Percentiles rank a stretch among this genome's conserved stretches.
Conservation (phyloP, 2,329 filamentous ascomycete species). For the Sphaerulina musiva region DNA sequence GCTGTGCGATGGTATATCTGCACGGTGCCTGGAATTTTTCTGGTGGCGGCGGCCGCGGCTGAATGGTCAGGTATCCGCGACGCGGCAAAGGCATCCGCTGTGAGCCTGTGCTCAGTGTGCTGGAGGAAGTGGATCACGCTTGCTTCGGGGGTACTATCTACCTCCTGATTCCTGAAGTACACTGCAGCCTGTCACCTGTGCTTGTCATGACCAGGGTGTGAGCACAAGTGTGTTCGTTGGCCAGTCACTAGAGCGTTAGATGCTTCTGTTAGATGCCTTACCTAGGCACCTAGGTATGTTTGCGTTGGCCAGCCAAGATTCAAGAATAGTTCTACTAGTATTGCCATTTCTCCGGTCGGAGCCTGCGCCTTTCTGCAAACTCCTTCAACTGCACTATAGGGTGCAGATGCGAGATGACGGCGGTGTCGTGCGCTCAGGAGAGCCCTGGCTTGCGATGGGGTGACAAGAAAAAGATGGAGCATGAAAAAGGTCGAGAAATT, state of each 20-base stretch:
- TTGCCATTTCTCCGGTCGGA: not conserved
- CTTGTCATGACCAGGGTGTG: not conserved
- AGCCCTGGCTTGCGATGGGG: conserved; percentile 1
- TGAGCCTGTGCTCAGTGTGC: not conserved
- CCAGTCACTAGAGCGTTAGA: conserved; percentile 6
- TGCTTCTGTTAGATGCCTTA: not conserved
- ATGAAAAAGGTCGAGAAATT: not conserved
- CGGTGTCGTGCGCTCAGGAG: not conserved
- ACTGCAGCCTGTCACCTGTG: too few species aligned
- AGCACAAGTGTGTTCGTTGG: conserved; percentile 1
- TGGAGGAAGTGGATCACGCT: conserved; percentile 8
- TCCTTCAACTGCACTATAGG: not conserved
- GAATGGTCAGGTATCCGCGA: not conserved
- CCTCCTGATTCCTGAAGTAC: too few species aligned
- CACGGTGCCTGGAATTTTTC: not conserved
- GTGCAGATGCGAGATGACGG: not conserved
- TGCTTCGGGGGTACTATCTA: not conserved
- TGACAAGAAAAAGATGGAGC: not conserved
- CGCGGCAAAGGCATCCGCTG: too few species aligned
- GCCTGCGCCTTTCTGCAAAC: not conserved
- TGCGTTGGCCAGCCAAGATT: not conserved
- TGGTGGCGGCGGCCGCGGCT: not conserved
- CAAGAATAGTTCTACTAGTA: not conserved
- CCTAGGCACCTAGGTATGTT: not conserved
- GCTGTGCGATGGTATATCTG: conserved; percentile 1